Conservation (phyloP, 495 filamentous ascomycete genomes). For the Podospora anserina region DNA sequence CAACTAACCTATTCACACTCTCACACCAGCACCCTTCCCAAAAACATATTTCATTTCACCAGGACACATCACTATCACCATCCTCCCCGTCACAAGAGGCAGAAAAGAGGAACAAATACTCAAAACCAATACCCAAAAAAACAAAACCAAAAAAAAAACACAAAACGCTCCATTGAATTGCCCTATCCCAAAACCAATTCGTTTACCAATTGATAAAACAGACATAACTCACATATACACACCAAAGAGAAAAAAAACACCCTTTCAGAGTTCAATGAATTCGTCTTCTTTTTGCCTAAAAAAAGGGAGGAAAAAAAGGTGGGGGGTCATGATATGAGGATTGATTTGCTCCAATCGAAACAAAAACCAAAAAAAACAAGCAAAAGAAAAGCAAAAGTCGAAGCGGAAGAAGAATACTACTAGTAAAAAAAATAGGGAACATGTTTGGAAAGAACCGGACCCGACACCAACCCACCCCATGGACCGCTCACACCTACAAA, state of each 20-base stretch:
- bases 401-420: background rate
- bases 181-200: background rate
- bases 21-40: too few species aligned
- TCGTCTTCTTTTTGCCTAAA: background rate
- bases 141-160: too few species aligned
- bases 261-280: background rate
- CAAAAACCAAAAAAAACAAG: constrained; percentile 1
- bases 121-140: too few species aligned
- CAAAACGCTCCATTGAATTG: background rate
- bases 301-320: background rate
- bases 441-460: background rate
- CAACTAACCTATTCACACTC: too few species aligned
- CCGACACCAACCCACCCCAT: background rate
- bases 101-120: too few species aligned
- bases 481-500: background rate
- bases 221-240: background rate
- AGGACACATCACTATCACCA: too few species aligned
- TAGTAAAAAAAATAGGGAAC: background rate
- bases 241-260: background rate
- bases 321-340: background rate
- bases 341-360: background rate
- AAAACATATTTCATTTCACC: too few species aligned
- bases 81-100: too few species aligned
- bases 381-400: constrained; percentile 1
- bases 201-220: background rate